A percentile compares a stretch with the other conserved stretches of the same genome.
phyloP scores from a whole-genome alignment of 106 monocot genomes.

The Acanthochlamys bracteata region DNA sequence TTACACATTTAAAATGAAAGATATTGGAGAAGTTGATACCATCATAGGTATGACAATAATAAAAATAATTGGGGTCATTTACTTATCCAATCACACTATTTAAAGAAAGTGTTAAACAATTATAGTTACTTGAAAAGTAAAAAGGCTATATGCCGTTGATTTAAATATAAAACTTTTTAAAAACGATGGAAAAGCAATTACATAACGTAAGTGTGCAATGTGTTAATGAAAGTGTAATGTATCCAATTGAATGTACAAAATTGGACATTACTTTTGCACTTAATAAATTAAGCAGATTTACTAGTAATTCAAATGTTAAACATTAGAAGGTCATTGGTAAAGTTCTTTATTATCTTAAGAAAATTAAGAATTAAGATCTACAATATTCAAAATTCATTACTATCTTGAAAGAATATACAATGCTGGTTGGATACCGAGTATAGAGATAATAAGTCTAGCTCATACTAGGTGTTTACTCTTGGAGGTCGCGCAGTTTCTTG shows the following conservation, averaged over 20 bases:
- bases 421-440: background rate
- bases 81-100: background rate
- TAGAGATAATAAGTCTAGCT: background rate
- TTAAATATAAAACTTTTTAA: too few relatives aligned
- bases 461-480: background rate
- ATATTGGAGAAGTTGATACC: background rate
- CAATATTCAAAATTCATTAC: background rate
- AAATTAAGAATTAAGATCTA: background rate
- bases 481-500: conserved; percentile 1
- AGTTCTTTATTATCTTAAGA: background rate
- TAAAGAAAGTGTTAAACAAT: background rate
- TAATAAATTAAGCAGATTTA: background rate
- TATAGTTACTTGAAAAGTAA: background rate
- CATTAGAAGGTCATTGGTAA: background rate
- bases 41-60: background rate
- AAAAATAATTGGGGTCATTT: background rate
- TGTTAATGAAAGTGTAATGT: background rate
- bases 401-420: background rate
- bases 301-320: background rate
- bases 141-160: background rate
- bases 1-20: conserved; percentile 2
- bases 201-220: background rate
- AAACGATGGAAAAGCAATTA: background rate
- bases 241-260: background rate
- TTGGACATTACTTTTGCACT: background rate